These are phyloP conservation scores for Aspergillus hancockii DNA, from an alignment of 495 filamentous ascomycete genomes.

Conservation along the genomic window DNA sequence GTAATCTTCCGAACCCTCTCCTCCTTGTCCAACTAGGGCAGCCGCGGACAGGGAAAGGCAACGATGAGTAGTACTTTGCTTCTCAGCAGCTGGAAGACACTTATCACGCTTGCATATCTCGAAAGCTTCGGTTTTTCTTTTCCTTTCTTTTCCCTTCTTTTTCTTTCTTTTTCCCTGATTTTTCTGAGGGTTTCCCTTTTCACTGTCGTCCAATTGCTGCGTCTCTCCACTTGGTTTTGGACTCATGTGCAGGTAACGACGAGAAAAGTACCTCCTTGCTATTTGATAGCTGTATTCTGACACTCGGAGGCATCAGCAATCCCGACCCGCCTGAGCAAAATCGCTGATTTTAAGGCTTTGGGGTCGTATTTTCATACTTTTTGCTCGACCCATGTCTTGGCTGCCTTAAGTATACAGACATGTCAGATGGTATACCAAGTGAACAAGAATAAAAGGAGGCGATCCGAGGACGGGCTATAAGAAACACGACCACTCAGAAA, in stretches of 20 bases:
- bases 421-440: not conserved
- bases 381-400: not conserved
- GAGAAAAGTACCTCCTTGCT: not conserved
- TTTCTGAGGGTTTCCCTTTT: not conserved
- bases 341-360: not conserved
- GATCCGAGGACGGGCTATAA: not conserved
- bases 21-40: not conserved
- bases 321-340: not conserved
- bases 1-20: constrained; percentile 11
- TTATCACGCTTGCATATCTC: not conserved
- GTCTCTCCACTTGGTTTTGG: not conserved
- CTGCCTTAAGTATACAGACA: not conserved
- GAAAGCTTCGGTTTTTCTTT: constrained; percentile 1
- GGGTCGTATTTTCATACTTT: not conserved
- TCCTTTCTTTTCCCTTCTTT: not conserved
- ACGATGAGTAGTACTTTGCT: not conserved
- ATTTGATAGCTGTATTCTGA: not conserved
- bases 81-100: not conserved
- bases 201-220: not conserved
- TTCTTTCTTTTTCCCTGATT: not conserved
- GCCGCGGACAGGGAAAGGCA: not conserved
- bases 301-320: not conserved
- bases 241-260: not conserved
- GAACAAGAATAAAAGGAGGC: not conserved
- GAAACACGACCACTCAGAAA: constrained; percentile 1